Conservation (phyloP, 768 basidiomycete genomes). For the Multifurca ochricompacta region DNA sequence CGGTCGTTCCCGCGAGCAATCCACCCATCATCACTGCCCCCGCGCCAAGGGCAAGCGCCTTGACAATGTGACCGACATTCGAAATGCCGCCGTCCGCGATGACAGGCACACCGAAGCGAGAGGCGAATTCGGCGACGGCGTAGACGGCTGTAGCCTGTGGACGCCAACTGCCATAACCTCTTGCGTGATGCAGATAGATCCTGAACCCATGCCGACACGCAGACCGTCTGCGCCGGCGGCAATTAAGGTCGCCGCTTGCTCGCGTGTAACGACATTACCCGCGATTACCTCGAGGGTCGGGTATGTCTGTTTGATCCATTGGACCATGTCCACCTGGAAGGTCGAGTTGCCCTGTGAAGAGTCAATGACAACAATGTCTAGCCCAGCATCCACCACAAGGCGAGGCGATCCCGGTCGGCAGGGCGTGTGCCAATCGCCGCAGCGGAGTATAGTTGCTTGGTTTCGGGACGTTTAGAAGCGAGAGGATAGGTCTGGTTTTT, state of each 20-base stretch:
- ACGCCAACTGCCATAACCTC: constrained; percentile 97
- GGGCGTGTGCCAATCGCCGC: constrained; percentile 93
- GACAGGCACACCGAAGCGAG: constrained; percentile 90
- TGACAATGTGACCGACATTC: constrained; percentile 97
- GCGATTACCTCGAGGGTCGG: constrained; percentile 89
- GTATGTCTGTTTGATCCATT: constrained; percentile 83
- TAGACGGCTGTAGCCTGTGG: constrained; percentile 99
- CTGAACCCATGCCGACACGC: constrained; percentile 95
- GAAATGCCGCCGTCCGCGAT: constrained; percentile 94
- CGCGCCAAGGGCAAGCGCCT: constrained; percentile 90
- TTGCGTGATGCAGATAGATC: constrained; percentile 98
- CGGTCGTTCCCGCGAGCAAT: constrained; percentile 89
- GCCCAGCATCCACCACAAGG: constrained; percentile 82
- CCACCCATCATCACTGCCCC: constrained; percentile 99
- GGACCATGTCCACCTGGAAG: constrained; percentile 91
- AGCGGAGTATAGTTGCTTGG: constrained; percentile 94
- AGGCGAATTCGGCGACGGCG: constrained; percentile 89
- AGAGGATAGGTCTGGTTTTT: constrained; percentile 97
- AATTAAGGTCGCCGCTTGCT: constrained; percentile 92
- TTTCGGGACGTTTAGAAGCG: constrained; percentile 83
- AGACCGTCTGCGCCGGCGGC: constrained; percentile 93
- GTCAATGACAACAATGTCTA: constrained; percentile 92
- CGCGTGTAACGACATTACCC: constrained; percentile 96
- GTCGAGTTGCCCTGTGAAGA: constrained; percentile 95
- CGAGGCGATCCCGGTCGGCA: constrained; percentile 77